Evolutionary conservation across 108 stramenopile species (phyloP), one percentile per base, ranked within the genome.

Genomic region (Epipyxis sp.): DNA sequence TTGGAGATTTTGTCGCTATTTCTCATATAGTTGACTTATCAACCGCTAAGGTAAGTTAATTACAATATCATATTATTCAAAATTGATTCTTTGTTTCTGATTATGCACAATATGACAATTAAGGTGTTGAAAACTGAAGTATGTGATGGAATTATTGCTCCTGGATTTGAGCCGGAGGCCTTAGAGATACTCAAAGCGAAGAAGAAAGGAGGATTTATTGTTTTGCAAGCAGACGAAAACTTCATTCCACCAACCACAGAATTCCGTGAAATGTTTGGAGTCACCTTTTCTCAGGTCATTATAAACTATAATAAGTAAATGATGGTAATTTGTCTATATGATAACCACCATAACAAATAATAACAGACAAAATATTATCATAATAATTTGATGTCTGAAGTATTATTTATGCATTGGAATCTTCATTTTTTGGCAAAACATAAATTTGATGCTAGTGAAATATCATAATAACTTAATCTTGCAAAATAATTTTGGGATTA

Each of bases 91-190:
- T 68, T 68, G 13, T 68, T 68, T 34, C n/a, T n/a, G n/a, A n/a
- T n/a, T n/a, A n/a, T n/a, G n/a, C n/a, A n/a, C n/a, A n/a, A n/a
- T n/a, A n/a, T 20, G 65, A 20, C 42, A n/a, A n/a, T n/a, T n/a
- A n/a, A n/a, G n/a, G 25, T 30, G 13, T 10, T 59, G 3, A 59
- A 59, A 32, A 69, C 78, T 29, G 41, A 59, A 41, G 68, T 41
- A 13, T 88, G 89, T 72, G 98, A 99, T 78, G 98, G 98, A 40
- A 97, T 98, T 85, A 92, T 99, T 57, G 98, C 98, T n/a, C 96
- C 98, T 1, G 92, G 94, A 42, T 99, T 93, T 90, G 94, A 95
- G 1, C 91, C 93, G 40, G 92, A 90, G 76, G 98, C 98, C 1
- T 81, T 99, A 59, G 91, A 85, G 77, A 96, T 99, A 79, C 88